phyloP scores from a whole-genome alignment of 345 rosid genomes.

The Schrenkiella parvula region DNA sequence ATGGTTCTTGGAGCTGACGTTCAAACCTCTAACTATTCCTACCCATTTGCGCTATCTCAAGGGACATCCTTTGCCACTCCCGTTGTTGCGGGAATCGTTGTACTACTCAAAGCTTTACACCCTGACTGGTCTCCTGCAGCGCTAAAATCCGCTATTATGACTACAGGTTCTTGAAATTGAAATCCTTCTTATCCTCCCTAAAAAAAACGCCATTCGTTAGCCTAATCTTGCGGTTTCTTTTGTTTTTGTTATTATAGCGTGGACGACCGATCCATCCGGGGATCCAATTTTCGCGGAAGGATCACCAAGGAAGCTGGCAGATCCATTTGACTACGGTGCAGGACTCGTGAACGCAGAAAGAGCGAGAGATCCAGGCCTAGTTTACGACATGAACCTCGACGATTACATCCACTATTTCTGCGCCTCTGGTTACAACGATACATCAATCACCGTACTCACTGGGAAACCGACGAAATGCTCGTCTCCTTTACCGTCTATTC shows the following conservation, averaged over 20 bases:
- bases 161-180: conserved; percentile 19
- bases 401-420: conserved; percentile 21
- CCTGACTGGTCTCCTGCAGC: conserved; percentile 38
- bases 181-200: neutral
- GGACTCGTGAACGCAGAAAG: conserved; percentile 22
- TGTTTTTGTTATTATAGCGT: conserved; percentile 3
- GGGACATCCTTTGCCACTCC: conserved; percentile 22
- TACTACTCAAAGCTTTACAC: conserved; percentile 24
- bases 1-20: neutral
- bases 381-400: conserved; percentile 29
- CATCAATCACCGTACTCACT: neutral
- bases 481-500: conserved; percentile 15
- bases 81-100: conserved; percentile 6
- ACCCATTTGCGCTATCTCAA: neutral
- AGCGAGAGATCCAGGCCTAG: conserved; percentile 26
- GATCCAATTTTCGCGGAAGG: conserved; percentile 10
- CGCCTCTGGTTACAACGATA: conserved; percentile 14
- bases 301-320: conserved; percentile 7
- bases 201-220: neutral
- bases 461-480: conserved; percentile 8
- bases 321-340: conserved; percentile 28
- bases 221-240: neutral
- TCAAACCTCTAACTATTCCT: fast-evolving
- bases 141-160: conserved; percentile 28
- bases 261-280: conserved; percentile 22